These are phyloP conservation scores for Cytospora paraplurivora DNA, from an alignment of 2,329 filamentous ascomycete species.

Conservation along the genomic window DNA sequence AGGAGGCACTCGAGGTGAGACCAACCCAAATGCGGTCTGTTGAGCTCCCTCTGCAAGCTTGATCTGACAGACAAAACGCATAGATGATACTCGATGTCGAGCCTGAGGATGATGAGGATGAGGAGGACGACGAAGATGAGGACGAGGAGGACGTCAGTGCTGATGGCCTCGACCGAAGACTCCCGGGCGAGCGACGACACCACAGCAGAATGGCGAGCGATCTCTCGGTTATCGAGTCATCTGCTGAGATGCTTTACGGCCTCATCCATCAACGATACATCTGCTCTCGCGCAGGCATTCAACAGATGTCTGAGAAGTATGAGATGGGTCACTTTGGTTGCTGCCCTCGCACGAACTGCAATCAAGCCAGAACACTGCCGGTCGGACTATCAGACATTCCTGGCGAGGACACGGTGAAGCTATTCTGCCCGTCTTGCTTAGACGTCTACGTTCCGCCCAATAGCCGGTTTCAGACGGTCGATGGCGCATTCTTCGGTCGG, in stretches of 20 bases:
- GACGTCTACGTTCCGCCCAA: constrained; percentile 98
- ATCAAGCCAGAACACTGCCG: constrained; percentile 84
- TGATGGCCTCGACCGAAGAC: constrained; percentile 59
- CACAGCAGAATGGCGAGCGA: constrained; percentile 86
- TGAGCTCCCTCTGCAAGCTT: constrained; percentile 30
- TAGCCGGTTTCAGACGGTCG: constrained; percentile 94
- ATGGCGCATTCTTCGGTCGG: constrained; percentile 96
- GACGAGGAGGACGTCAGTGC: constrained; percentile 71
- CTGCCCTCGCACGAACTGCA: constrained; percentile 93
- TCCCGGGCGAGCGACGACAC: constrained; percentile 70
- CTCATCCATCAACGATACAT: constrained; percentile 99
- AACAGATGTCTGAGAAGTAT: constrained; percentile 99
- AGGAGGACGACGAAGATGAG: constrained; percentile 79
- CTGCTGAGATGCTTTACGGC: constrained; percentile 96
- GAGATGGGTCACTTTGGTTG: constrained; percentile 94
- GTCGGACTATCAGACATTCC: constrained; percentile 94
- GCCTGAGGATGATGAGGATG: constrained; percentile 89
- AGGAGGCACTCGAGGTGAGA: constrained; percentile 84
- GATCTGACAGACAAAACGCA: constrained; percentile 1
- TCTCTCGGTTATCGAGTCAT: constrained; percentile 92
- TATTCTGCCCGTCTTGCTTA: constrained; percentile 95
- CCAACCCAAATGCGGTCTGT: background rate
- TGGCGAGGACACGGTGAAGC: constrained; percentile 95
- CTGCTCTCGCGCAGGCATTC: constrained; percentile 91
- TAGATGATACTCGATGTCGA: constrained; percentile 98